Evolutionary conservation across 352 stramenopile species (phyloP).

Genomic region (Phytophthora hybrid): DNA sequence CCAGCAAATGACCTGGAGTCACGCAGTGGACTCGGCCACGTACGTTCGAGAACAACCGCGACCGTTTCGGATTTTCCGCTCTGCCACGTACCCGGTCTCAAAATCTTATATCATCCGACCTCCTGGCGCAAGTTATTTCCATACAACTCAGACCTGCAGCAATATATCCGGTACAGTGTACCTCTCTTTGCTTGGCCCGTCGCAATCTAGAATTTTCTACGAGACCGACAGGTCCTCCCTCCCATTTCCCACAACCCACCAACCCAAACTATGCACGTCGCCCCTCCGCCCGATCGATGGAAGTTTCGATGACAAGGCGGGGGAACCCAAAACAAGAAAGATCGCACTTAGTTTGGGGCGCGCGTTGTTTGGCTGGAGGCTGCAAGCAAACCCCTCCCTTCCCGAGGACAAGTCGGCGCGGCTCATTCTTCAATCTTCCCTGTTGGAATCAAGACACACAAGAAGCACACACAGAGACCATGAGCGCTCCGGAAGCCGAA

Average conservation of each 20-base stretch:
- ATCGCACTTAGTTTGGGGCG: constrained; percentile 33
- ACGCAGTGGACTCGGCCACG: background rate
- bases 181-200: constrained; percentile 4
- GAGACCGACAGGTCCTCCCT: constrained; percentile 27
- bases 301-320: constrained; percentile 38
- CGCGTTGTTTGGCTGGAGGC: constrained; percentile 34
- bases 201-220: constrained; percentile 84
- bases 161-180: constrained; percentile 18
- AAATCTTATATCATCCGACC: constrained; percentile 31
- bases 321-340: constrained; percentile 31
- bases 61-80: background rate
- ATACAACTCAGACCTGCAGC: constrained; percentile 31
- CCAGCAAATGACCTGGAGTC: background rate
- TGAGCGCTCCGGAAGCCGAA: constrained; percentile 92
- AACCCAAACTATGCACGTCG: constrained; percentile 26
- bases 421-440: constrained; percentile 77
- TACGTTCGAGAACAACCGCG: constrained; percentile 25
- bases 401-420: background rate
- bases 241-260: rapidly evolving
- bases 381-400: constrained; percentile 23
- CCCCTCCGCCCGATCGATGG: constrained; percentile 36
- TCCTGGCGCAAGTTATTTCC: background rate
- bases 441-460: constrained; percentile 39
- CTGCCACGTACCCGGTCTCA: constrained; percentile 18
- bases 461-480: constrained; percentile 48